A percentile compares a stretch with the other conserved stretches of the same genome.
Evolutionary conservation across 805 yeast genomes (phyloP).

Genomic region (Blastobotrys robertii): DNA sequence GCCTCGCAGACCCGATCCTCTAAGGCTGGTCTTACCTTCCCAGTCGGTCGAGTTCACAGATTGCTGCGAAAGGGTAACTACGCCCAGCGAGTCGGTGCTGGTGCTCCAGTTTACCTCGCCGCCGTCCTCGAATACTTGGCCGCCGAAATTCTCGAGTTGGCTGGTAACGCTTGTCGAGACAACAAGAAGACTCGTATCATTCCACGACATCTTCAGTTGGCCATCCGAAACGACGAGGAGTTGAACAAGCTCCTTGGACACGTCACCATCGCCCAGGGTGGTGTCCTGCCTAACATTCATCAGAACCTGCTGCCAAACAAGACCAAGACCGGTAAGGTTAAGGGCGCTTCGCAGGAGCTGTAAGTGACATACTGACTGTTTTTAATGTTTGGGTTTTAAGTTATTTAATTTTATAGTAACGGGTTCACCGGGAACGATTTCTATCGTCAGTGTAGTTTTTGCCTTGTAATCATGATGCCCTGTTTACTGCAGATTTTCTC

Average conservation of each 20-base stretch:
- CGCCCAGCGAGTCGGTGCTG: slow-evolving; percentile 98
- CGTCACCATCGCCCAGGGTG: slow-evolving; percentile 98
- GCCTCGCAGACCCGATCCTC: slow-evolving; percentile 97
- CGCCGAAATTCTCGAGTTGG: slow-evolving; percentile 96
- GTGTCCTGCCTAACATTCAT: slow-evolving; percentile 97
- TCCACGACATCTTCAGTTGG: slow-evolving; percentile 97
- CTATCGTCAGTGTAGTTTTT: not conserved
- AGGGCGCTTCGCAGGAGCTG: slow-evolving; percentile 32
- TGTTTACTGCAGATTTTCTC: slow-evolving; percentile 1
- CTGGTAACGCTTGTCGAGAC: slow-evolving; percentile 98
- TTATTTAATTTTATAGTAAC: slow-evolving; percentile 5
- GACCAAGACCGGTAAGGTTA: slow-evolving; percentile 25
- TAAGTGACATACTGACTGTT: slow-evolving; percentile 14
- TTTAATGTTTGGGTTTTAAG: slow-evolving; percentile 4
- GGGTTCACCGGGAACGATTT: not conserved
- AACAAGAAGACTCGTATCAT: slow-evolving; percentile 98
- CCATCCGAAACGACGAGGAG: slow-evolving; percentile 98
- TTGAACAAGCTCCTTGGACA: slow-evolving; percentile 86
- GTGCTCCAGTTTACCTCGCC: slow-evolving; percentile 95
- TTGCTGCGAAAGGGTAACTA: slow-evolving; percentile 93
- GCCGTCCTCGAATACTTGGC: slow-evolving; percentile 95
- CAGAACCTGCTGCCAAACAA: slow-evolving; percentile 78
- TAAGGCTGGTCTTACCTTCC: slow-evolving; percentile 98
- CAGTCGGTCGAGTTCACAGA: slow-evolving; percentile 99
- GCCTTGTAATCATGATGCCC: not conserved